A percentile compares a stretch with the other conserved stretches of the same genome.
phyloP scores from a whole-genome alignment of 768 basidiomycete species.

The Rhizopogon vesiculosus region DNA sequence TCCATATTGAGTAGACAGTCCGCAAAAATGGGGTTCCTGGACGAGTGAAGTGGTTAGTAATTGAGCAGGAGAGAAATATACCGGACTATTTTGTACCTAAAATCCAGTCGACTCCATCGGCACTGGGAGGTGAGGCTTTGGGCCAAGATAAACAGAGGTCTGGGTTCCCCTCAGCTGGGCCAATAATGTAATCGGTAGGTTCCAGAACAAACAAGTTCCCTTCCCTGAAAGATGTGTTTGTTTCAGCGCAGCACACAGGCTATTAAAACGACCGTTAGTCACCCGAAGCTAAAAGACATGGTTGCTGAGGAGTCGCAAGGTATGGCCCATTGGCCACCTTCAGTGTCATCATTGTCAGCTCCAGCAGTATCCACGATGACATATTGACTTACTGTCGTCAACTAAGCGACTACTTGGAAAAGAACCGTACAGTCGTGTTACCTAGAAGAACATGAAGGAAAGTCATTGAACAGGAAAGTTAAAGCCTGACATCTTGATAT shows the following conservation, averaged over 20 bases:
- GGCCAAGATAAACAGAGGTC: conserved; percentile 76
- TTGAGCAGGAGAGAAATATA: neutral
- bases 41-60: neutral
- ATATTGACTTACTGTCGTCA: conserved; percentile 38
- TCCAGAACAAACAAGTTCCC: conserved; percentile 50
- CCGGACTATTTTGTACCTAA: conserved; percentile 41
- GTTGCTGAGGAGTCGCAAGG: conserved; percentile 60
- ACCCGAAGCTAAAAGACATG: conserved; percentile 72
- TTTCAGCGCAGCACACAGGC: neutral
- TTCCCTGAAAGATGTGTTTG: conserved; percentile 9
- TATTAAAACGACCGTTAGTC: conserved; percentile 10
- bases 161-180: conserved; percentile 59
- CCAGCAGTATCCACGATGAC: neutral
- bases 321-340: conserved; percentile 69
- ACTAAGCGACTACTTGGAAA: conserved; percentile 68
- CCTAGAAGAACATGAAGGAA: conserved; percentile 35
- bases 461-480: neutral
- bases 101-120: conserved; percentile 83
- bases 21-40: conserved; percentile 63
- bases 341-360: neutral
- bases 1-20: conserved; percentile 77
- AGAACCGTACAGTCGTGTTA: conserved; percentile 56
- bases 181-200: conserved; percentile 76
- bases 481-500: conserved; percentile 60
- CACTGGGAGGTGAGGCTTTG: conserved; percentile 53